A percentile compares a stretch with the other conserved stretches of the same genome.
Conservation (phyloP, 805 yeast genomes). For the Jamesozyma rosinii region DNA sequence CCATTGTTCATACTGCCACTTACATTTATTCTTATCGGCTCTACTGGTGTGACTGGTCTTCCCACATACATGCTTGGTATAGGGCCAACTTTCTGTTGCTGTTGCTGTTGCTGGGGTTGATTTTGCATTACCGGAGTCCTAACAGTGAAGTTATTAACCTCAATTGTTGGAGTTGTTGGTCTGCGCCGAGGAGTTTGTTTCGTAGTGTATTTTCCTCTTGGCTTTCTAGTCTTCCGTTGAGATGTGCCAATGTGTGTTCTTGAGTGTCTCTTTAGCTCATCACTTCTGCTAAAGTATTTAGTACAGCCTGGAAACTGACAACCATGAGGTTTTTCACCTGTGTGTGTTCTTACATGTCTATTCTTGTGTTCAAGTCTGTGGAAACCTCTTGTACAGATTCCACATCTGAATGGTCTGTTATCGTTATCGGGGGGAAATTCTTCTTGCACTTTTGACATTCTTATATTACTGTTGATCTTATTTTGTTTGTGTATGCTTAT, state of each 20-base stretch:
- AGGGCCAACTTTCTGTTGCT: not conserved
- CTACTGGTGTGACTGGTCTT: too few species aligned
- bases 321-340: constrained; percentile 76
- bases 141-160: not conserved
- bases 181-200: not conserved
- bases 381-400: constrained; percentile 60
- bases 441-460: not conserved
- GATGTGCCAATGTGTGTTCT: constrained; percentile 46
- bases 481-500: too few species aligned
- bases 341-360: constrained; percentile 69
- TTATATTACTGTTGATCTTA: too few species aligned
- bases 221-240: constrained; percentile 7
- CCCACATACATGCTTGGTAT: too few species aligned
- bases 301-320: constrained; percentile 64
- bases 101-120: not conserved
- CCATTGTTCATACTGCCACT: too few species aligned
- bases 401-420: constrained; percentile 66
- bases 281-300: constrained; percentile 60
- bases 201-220: not conserved
- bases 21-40: too few species aligned
- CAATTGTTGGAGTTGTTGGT: not conserved
- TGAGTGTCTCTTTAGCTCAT: constrained; percentile 64
- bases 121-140: not conserved
- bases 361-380: constrained; percentile 72
- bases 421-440: constrained; percentile 11